A percentile compares a stretch with the other conserved stretches of the same genome.
Evolutionary conservation across 257 asterid genomes (phyloP).

Genomic region (Solanum sejunctum): DNA sequence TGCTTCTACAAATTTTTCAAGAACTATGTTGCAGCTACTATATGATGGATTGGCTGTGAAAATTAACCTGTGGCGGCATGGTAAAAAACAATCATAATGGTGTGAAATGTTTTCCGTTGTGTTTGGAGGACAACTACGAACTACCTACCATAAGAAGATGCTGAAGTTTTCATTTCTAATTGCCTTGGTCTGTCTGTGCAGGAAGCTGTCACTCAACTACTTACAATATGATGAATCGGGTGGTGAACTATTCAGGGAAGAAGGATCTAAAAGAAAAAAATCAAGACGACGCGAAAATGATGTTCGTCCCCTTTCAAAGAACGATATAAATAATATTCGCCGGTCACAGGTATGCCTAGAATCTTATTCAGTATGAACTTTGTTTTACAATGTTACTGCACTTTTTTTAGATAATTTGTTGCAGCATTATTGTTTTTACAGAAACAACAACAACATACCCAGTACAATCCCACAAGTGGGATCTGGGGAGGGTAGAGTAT

Average conservation of each 20-base stretch:
- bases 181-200: constrained; percentile 25
- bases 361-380: not conserved
- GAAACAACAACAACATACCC: too few relatives aligned
- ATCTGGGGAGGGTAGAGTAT: too few relatives aligned
- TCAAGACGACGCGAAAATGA: constrained; percentile 48
- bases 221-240: constrained; percentile 47
- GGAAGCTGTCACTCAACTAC: constrained; percentile 59
- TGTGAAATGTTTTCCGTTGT: not conserved
- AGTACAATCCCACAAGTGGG: too few relatives aligned
- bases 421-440: not conserved
- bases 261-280: constrained; percentile 58
- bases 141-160: not conserved
- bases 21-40: not conserved
- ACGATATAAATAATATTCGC: constrained; percentile 50
- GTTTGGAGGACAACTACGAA: not conserved
- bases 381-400: not conserved
- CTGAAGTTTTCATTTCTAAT: not conserved
- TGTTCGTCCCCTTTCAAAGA: constrained; percentile 44
- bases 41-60: not conserved
- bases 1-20: not conserved
- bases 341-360: constrained; percentile 62
- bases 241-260: constrained; percentile 38
- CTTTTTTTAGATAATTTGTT: not conserved
- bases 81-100: not conserved
- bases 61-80: not conserved